Evolutionary conservation across 345 rosid genomes (phyloP).

Genomic region (Arabis alpina): DNA sequence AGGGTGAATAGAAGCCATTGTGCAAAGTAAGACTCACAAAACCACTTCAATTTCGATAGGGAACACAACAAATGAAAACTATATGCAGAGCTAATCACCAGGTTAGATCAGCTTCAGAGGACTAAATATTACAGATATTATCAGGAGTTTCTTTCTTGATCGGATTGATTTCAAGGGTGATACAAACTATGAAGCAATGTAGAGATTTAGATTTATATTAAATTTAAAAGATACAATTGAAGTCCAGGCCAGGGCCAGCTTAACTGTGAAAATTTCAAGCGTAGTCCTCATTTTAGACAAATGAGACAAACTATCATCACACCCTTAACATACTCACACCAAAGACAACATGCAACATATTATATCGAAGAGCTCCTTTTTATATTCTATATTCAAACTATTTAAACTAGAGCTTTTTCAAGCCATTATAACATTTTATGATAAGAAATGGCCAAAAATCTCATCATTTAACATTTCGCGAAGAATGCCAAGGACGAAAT

Average conservation of each 20-base stretch:
- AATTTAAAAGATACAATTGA: conserved; percentile 4
- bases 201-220: neutral
- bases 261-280: neutral
- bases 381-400: conserved; percentile 11
- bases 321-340: conserved; percentile 4
- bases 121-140: neutral
- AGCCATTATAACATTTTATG: conserved; percentile 10
- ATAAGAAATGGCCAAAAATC: neutral
- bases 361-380: neutral
- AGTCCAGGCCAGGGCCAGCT: neutral
- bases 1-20: conserved; percentile 13
- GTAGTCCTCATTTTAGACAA: conserved; percentile 1
- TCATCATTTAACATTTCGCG: neutral
- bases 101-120: conserved; percentile 12
- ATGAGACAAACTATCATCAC: conserved; percentile 16
- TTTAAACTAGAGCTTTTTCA: neutral
- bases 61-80: conserved; percentile 21
- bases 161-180: conserved; percentile 21
- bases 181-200: conserved; percentile 9
- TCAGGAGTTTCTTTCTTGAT: conserved; percentile 6
- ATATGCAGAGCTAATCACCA: conserved; percentile 29
- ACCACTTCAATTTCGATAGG: conserved; percentile 6
- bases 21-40: conserved; percentile 14
- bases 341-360: conserved; percentile 8
- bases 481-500: conserved; percentile 6